phyloP scores from a whole-genome alignment of 2,329 filamentous ascomycete genomes.

The Knufia petricola region DNA sequence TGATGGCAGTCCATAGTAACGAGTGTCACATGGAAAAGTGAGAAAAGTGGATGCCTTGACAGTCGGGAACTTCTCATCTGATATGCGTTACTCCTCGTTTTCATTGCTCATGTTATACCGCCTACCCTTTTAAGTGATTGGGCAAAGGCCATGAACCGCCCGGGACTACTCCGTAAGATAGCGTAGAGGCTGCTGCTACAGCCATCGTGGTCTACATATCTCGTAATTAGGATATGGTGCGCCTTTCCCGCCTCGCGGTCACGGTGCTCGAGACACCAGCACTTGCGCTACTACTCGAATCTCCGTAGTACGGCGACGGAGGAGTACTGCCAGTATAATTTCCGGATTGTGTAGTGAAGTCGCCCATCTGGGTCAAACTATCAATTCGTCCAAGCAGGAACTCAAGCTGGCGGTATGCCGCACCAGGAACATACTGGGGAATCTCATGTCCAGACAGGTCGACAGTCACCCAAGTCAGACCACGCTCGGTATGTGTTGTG shows the following conservation, averaged over 20 bases:
- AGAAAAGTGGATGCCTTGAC: too few species aligned
- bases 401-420: slow-evolving; percentile 63
- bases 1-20: too few species aligned
- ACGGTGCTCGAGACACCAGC: neutral
- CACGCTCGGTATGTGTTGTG: slow-evolving; percentile 34
- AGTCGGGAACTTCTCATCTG: too few species aligned
- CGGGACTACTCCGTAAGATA: too few species aligned
- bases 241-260: neutral
- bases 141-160: too few species aligned
- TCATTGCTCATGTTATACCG: too few species aligned
- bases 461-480: slow-evolving; percentile 32
- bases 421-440: slow-evolving; percentile 57
- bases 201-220: too few species aligned
- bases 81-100: too few species aligned
- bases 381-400: slow-evolving; percentile 57
- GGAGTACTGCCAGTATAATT: slow-evolving; percentile 13
- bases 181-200: too few species aligned
- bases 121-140: too few species aligned
- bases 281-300: neutral
- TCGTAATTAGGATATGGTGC: too few species aligned
- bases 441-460: slow-evolving; percentile 29
- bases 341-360: slow-evolving; percentile 17
- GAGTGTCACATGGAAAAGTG: too few species aligned
- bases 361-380: slow-evolving; percentile 12
- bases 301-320: slow-evolving; percentile 8